Conservation (phyloP, 345 rosid genomes). For the Sonneratia alba region DNA sequence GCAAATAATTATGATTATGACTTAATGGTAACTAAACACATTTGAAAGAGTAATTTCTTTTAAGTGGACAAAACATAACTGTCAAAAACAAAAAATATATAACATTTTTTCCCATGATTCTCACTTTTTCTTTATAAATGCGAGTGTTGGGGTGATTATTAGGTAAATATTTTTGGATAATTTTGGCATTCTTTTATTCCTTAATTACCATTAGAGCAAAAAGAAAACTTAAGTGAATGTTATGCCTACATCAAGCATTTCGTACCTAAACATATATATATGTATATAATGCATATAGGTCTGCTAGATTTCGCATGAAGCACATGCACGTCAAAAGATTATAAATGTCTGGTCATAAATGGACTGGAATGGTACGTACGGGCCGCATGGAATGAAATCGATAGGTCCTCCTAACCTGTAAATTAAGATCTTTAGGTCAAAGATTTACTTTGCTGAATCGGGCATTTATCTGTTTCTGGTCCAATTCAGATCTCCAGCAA, state of each 20-base stretch:
- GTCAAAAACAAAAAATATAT: too few species aligned
- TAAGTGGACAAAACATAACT: too few species aligned
- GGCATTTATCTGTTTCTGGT: conserved; percentile 5
- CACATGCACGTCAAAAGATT: conserved; percentile 7
- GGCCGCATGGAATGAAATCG: neutral
- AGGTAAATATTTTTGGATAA: too few species aligned
- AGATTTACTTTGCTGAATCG: conserved; percentile 35
- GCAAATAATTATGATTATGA: too few species aligned
- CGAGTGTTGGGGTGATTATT: too few species aligned
- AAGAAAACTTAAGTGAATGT: too few species aligned
- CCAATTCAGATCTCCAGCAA: neutral
- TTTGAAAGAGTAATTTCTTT: too few species aligned
- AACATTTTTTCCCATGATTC: too few species aligned
- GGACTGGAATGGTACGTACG: neutral
- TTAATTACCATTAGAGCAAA: too few species aligned
- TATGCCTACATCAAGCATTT: neutral
- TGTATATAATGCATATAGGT: neutral
- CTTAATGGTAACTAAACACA: too few species aligned
- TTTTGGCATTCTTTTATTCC: too few species aligned
- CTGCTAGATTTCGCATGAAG: conserved; percentile 1
- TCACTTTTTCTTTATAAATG: too few species aligned
- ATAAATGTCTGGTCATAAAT: neutral
- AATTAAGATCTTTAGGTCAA: conserved; percentile 43
- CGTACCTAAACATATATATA: neutral
- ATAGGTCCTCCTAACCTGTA: conserved; percentile 21